These are phyloP conservation scores for Picochlorum sp. DNA, from an alignment of 139 green algal species.

Conservation along the genomic window DNA sequence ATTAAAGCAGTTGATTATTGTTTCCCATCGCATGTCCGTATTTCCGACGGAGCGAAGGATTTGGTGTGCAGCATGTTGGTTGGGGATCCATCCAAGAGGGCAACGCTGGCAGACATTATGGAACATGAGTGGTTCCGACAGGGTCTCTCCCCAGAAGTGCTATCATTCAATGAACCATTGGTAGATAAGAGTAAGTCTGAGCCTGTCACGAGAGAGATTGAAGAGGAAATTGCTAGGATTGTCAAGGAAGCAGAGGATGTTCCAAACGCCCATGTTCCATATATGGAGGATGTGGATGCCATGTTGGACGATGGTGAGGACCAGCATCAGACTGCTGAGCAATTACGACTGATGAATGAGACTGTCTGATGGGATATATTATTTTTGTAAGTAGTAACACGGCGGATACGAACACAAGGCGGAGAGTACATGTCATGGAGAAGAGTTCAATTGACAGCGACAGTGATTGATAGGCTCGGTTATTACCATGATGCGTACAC, in stretches of 20 bases:
- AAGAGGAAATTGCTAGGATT: slow-evolving; percentile 37
- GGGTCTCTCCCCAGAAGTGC: slow-evolving; percentile 14
- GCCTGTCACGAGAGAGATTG: slow-evolving; percentile 15
- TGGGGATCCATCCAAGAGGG: slow-evolving; percentile 59
- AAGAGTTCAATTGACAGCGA: too few relatives aligned
- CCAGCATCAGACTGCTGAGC: background rate
- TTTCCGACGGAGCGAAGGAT: slow-evolving; percentile 40
- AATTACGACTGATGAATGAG: background rate
- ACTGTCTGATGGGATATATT: background rate
- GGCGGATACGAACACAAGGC: too few relatives aligned
- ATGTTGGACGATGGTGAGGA: slow-evolving; percentile 4
- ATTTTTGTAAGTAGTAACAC: too few relatives aligned
- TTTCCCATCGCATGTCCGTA: background rate
- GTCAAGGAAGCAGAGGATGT: slow-evolving; percentile 24
- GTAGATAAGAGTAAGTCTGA: slow-evolving; percentile 7
- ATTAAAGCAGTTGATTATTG: slow-evolving; percentile 2
- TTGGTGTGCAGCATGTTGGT: slow-evolving; percentile 57
- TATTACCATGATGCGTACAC: too few relatives aligned
- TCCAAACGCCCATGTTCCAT: background rate
- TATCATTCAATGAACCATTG: slow-evolving; percentile 32
- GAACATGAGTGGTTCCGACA: slow-evolving; percentile 45
- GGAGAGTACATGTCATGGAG: too few relatives aligned
- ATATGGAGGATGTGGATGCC: slow-evolving; percentile 14
- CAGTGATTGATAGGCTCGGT: too few relatives aligned
- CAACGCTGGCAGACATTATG: slow-evolving; percentile 53